Percentiles rank a stretch among this genome's conserved stretches.
Evolutionary conservation across 148 eudicot species (phyloP).

Genomic region (Rhododendron henanense): DNA sequence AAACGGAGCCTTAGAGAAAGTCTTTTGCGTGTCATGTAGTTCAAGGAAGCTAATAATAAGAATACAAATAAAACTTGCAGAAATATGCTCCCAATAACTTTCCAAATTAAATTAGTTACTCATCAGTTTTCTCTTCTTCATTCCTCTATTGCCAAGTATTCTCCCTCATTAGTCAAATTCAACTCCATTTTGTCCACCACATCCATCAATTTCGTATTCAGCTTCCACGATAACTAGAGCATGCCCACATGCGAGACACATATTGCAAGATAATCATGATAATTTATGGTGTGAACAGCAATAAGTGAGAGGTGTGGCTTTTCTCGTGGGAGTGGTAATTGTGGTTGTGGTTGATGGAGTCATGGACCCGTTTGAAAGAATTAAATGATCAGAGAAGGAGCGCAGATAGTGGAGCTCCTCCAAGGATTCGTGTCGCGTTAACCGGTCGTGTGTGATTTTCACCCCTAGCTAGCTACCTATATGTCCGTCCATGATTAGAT

Average conservation of each 20-base stretch:
- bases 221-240: not conserved
- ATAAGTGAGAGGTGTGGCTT: not conserved
- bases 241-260: not conserved
- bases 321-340: not conserved
- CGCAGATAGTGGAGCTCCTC: not conserved
- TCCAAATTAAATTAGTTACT: not conserved
- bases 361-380: not conserved
- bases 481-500: too few relatives aligned
- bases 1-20: not conserved
- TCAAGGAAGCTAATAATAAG: not conserved
- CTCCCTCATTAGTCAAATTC: not conserved
- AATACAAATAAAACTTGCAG: not conserved
- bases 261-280: not conserved
- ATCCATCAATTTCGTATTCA: not conserved
- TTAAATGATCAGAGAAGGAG: not conserved
- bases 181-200: not conserved
- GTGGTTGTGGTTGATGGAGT: too few relatives aligned
- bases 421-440: not conserved
- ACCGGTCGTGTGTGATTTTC: not conserved
- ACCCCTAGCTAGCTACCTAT: too few relatives aligned
- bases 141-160: not conserved
- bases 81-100: not conserved
- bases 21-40: not conserved
- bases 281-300: not conserved
- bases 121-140: not conserved